phyloP scores from a whole-genome alignment of 2,329 filamentous ascomycete genomes.

The Fusarium sp. region DNA sequence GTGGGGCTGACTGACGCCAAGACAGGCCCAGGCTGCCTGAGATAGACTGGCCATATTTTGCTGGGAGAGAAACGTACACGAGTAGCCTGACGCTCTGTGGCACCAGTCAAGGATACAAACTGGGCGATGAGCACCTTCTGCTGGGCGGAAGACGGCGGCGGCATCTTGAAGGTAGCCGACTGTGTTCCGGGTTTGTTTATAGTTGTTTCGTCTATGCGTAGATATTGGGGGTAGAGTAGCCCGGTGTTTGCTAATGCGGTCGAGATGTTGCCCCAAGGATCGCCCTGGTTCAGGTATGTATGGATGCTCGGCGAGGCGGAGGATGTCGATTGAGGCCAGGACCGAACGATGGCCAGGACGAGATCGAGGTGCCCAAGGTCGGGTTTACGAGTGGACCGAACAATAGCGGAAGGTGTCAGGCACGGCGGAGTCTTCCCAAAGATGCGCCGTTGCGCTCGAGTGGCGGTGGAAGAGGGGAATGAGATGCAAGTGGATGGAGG shows the following conservation, averaged over 20 bases:
- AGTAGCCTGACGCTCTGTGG: slow-evolving; percentile 56
- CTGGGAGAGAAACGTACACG: slow-evolving; percentile 53
- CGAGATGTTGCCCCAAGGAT: slow-evolving; percentile 8
- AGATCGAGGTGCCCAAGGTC: neutral
- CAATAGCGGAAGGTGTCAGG: neutral
- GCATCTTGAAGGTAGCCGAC: slow-evolving; percentile 45
- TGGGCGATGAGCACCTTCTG: slow-evolving; percentile 56
- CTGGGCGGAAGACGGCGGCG: slow-evolving; percentile 51
- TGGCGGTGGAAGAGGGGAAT: slow-evolving; percentile 9
- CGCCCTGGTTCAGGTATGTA: neutral
- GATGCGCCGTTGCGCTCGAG: slow-evolving; percentile 16
- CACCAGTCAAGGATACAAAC: slow-evolving; percentile 58
- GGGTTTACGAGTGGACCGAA: neutral
- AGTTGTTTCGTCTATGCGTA: neutral
- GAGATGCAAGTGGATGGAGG: slow-evolving; percentile 39
- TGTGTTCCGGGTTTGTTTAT: neutral
- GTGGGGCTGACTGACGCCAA: slow-evolving; percentile 10
- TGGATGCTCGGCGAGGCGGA: slow-evolving; percentile 8
- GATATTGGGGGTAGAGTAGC: slow-evolving; percentile 1
- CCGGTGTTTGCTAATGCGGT: neutral
- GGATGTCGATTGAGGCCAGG: neutral
- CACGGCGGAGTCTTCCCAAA: neutral
- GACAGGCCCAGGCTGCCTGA: slow-evolving; percentile 10
- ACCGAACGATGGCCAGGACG: neutral
- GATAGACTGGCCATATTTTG: neutral